These are phyloP conservation scores for Lipomyces yamanashiensis DNA, from an alignment of 805 yeast species.

Conservation along the genomic window DNA sequence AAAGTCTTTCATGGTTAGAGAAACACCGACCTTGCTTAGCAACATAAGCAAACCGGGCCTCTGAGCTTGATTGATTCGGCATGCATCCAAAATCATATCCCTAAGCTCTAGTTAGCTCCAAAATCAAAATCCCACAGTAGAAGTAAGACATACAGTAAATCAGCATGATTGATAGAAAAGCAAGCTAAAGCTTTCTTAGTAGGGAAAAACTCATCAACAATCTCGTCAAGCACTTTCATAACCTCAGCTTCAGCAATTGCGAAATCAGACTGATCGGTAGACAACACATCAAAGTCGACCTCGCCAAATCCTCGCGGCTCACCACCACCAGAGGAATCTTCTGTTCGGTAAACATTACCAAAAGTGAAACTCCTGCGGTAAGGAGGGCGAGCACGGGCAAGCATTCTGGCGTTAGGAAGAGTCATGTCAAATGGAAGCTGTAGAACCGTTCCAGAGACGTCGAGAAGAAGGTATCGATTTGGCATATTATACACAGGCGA, in stretches of 20 bases:
- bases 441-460: constrained; percentile 82
- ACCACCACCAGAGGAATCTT: constrained; percentile 46
- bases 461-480: constrained; percentile 66
- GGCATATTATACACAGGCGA: constrained; percentile 71
- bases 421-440: constrained; percentile 90
- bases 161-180: constrained; percentile 78
- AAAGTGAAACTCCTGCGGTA: constrained; percentile 68
- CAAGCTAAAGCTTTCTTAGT: constrained; percentile 55
- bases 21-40: constrained; percentile 77
- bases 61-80: constrained; percentile 78
- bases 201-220: constrained; percentile 69
- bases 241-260: constrained; percentile 85
- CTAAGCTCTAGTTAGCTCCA: background rate
- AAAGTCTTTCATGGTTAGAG: constrained; percentile 65
- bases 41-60: constrained; percentile 67
- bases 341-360: constrained; percentile 74
- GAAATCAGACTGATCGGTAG: constrained; percentile 53
- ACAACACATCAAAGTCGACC: constrained; percentile 81
- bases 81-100: constrained; percentile 66
- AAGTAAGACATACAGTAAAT: constrained; percentile 62
- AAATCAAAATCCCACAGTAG: background rate
- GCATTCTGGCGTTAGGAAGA: constrained; percentile 81
- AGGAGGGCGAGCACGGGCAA: constrained; percentile 66
- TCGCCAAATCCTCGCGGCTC: constrained; percentile 66
- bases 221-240: constrained; percentile 77